Base-by-base conservation (phyloP, 2,329 filamentous ascomycete species). In the Bisporella sp. region DNA sequence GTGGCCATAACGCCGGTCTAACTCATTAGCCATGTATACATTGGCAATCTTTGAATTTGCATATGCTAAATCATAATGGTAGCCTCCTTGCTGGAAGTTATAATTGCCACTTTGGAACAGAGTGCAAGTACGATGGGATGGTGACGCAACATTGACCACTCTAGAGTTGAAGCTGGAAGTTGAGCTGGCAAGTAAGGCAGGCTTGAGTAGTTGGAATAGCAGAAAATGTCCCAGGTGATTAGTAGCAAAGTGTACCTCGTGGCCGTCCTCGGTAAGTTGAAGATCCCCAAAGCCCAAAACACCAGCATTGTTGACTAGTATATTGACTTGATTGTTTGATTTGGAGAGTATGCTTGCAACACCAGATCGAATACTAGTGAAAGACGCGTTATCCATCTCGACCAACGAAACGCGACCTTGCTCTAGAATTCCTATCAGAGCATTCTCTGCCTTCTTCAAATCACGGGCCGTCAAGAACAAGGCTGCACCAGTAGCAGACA, bases 181-280 rank as follows among this genome's bases (percentile, higher is more conserved):
- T 2, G 67, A 58, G 3, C 67, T 66, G 0, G 65, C 57, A 0
- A 77, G 60, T 7, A 79, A 59, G 0, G 67, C 58, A 0, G 67
- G 60, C 28, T 71, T 72, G 13, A 80, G 66, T 2, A 77, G 68
- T 31, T 74, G 63, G 56, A 77, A 74, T 13, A 79, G 68, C 0
- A 78, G 68, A 63, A 79, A 79, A 55, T 78, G 73, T 28, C 64
- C 67, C 3, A 81, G 65, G 57, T 79, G 71, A 58, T 78, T 78
- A 9, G 68, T 72, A 46, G 69, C 74, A 51, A 79, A 72, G 50
- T 79, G 74, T 0, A 62, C 60, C 54, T 80, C 76, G 57, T 70
- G 71, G 33, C 72, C 73, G 52, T 76, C 73, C 21, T 54, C 54
- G 2, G 71, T 76, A 8, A 55, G 52, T 21, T 68, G 54, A 12